A percentile compares a stretch with the other conserved stretches of the same genome.
These are phyloP conservation scores for Pythium oligandrum DNA, from an alignment of 352 stramenopile species.

Conservation along the genomic window DNA sequence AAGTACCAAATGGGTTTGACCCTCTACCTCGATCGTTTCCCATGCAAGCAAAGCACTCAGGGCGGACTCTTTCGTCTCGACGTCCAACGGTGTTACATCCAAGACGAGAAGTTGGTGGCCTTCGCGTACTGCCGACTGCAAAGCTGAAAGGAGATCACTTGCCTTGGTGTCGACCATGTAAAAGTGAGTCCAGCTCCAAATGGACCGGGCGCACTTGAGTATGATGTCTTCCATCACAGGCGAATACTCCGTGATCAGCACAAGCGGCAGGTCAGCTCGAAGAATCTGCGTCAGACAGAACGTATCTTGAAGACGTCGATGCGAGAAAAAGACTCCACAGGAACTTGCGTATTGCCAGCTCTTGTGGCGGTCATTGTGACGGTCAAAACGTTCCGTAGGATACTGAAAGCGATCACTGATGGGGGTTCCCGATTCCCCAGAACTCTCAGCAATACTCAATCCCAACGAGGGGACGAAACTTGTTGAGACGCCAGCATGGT, in stretches of 20 bases:
- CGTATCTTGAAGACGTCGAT: conserved; percentile 34
- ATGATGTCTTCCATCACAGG: conserved; percentile 38
- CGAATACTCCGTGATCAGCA: conserved; percentile 42
- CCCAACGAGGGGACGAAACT: not conserved
- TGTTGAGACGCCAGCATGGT: not conserved
- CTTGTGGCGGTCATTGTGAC: not conserved
- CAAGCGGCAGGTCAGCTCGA: conserved; percentile 17
- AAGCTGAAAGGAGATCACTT: conserved; percentile 24
- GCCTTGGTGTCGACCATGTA: conserved; percentile 34
- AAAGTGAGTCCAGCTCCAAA: conserved; percentile 43
- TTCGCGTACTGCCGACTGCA: conserved; percentile 30
- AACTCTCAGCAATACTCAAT: not conserved
- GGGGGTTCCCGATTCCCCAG: not conserved
- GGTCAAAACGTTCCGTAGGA: conserved; percentile 1
- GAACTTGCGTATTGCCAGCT: conserved; percentile 26
- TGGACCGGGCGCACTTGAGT: conserved; percentile 26
- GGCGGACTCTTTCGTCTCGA: conserved; percentile 7
- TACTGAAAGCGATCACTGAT: not conserved
- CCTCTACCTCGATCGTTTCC: conserved; percentile 15
- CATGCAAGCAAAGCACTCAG: not conserved
- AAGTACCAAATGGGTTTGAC: conserved; percentile 20
- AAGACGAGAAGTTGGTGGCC: conserved; percentile 57
- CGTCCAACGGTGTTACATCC: conserved; percentile 42
- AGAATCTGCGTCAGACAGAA: conserved; percentile 30
- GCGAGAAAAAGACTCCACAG: conserved; percentile 33